A percentile compares a stretch with the other conserved stretches of the same genome.
Conservation (phyloP, 305 asterid genomes). For the Fraxinus xanthoxyloides region DNA sequence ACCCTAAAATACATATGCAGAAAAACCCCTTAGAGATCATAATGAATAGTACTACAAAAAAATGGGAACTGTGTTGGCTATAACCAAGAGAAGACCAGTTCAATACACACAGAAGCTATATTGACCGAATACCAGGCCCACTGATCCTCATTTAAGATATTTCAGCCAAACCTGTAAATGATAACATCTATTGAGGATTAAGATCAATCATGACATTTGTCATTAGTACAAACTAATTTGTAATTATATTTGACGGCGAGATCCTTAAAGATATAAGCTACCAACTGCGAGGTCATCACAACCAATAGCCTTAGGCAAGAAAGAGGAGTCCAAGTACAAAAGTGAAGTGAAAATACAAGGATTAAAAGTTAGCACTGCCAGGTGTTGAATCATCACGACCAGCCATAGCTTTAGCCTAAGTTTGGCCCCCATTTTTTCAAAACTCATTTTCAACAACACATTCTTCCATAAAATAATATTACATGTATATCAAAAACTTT, state of each 20-base stretch:
- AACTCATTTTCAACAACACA: no score
- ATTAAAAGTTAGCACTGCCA: background rate
- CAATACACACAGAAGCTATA: background rate
- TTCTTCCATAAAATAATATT: no score
- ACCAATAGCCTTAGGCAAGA: background rate
- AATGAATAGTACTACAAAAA: background rate
- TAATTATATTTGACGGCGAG: background rate
- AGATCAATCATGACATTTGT: background rate
- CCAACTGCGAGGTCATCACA: background rate
- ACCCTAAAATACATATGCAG: background rate
- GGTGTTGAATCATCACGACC: background rate
- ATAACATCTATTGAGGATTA: slow-evolving; percentile 12
- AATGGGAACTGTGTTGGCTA: background rate
- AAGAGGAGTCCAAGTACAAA: background rate
- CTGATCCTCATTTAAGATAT: background rate
- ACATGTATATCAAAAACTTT: no score
- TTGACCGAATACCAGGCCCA: background rate
- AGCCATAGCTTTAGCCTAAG: background rate
- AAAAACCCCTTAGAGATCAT: background rate
- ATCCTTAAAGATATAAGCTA: background rate
- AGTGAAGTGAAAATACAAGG: background rate
- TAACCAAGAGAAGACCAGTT: slow-evolving; percentile 4
- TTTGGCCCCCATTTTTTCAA: no score
- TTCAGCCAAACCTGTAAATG: slow-evolving; percentile 2
- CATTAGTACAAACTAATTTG: background rate